These are phyloP conservation scores for Cucurbita maxima DNA, from an alignment of 306 rosid genomes.

Conservation along the genomic window DNA sequence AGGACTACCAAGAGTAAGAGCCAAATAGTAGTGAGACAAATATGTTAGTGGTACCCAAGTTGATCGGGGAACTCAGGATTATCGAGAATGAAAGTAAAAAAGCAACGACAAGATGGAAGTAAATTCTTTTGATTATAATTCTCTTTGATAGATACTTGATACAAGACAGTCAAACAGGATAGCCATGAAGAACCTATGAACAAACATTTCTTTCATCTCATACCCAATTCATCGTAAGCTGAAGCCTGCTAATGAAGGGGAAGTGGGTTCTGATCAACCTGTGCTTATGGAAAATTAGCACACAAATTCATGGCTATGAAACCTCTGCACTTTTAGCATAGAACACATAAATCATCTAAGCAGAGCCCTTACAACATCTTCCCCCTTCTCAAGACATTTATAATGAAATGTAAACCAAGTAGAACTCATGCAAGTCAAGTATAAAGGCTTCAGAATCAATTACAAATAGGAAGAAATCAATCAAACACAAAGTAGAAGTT, in stretches of 20 bases:
- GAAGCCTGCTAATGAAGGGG: no score
- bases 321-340: no score
- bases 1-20: background rate
- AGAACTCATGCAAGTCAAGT: background rate
- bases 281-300: no score
- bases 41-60: background rate
- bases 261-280: background rate
- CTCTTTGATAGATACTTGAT: no score
- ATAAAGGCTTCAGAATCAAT: slow-evolving; percentile 30
- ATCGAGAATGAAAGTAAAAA: no score
- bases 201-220: background rate
- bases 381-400: background rate
- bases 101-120: no score
- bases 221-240: background rate
- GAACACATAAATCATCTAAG: background rate
- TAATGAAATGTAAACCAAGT: background rate
- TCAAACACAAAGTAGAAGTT: background rate
- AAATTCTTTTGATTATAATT: no score
- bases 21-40: background rate
- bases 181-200: background rate
- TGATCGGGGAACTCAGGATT: background rate
- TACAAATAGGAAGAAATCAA: slow-evolving; percentile 11
- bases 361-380: background rate
- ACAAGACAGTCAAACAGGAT: background rate
- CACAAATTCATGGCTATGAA: no score